A percentile compares a stretch with the other conserved stretches of the same genome.
These are phyloP conservation scores for Fusarium succisae DNA, from an alignment of 2,329 filamentous ascomycete species.

Conservation along the genomic window DNA sequence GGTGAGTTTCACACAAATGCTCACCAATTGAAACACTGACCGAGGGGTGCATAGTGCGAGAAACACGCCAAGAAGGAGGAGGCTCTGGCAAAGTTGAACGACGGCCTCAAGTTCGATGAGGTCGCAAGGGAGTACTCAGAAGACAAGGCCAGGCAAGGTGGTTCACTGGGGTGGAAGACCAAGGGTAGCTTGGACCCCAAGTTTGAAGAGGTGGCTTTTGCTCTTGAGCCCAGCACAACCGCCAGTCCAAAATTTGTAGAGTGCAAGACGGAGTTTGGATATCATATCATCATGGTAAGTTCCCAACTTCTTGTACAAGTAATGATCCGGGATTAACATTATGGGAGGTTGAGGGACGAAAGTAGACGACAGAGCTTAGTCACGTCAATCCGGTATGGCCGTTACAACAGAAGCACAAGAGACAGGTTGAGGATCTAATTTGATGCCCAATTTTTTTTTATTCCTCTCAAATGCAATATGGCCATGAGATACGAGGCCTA, in stretches of 20 bases:
- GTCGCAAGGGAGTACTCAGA: constrained; percentile 78
- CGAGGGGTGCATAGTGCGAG: constrained; percentile 62
- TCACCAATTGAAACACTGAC: constrained; percentile 11
- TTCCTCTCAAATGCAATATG: constrained; percentile 51
- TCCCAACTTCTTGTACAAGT: neutral
- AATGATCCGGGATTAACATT: neutral
- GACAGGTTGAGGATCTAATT: constrained; percentile 27
- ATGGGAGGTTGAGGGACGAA: constrained; percentile 53
- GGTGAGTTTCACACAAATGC: constrained; percentile 45
- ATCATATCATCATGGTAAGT: constrained; percentile 81
- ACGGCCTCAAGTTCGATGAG: constrained; percentile 77
- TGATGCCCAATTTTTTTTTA: constrained; percentile 51
- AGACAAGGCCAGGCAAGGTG: constrained; percentile 78
- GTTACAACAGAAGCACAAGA: neutral
- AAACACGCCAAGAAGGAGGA: constrained; percentile 84
- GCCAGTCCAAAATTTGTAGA: constrained; percentile 72
- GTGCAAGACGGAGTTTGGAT: constrained; percentile 78
- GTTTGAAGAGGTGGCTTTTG: constrained; percentile 79
- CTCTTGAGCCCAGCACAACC: constrained; percentile 72
- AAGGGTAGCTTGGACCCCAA: constrained; percentile 72
- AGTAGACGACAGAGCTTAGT: constrained; percentile 40
- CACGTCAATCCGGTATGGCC: neutral
- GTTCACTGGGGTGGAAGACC: constrained; percentile 77
- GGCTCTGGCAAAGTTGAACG: constrained; percentile 73
- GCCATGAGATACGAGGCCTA: constrained; percentile 47